Evolutionary conservation across 495 filamentous ascomycete species (phyloP).

Genomic region (Pyrenula massariospora): DNA sequence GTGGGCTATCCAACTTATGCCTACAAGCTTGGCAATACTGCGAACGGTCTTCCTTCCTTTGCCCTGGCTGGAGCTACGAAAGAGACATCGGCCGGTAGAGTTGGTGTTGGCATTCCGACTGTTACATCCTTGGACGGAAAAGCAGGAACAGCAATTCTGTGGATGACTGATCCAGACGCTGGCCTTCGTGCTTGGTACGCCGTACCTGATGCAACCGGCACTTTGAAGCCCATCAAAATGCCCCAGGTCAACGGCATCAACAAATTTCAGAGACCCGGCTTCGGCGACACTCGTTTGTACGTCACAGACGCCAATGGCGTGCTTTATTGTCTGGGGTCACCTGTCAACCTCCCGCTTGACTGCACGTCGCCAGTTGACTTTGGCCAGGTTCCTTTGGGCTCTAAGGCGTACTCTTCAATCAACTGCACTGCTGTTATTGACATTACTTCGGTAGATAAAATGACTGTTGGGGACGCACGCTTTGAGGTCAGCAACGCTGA

Average conservation of each 20-base stretch:
- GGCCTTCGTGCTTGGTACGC: slow-evolving; percentile 22
- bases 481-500: slow-evolving; percentile 7
- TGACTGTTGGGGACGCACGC: slow-evolving; percentile 11
- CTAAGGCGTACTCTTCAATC: slow-evolving; percentile 12
- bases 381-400: slow-evolving; percentile 24
- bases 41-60: slow-evolving; percentile 13
- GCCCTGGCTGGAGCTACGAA: slow-evolving; percentile 15
- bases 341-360: slow-evolving; percentile 17
- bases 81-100: slow-evolving; percentile 17
- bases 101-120: slow-evolving; percentile 25
- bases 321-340: slow-evolving; percentile 26
- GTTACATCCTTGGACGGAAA: slow-evolving; percentile 26
- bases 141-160: slow-evolving; percentile 26
- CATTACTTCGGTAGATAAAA: slow-evolving; percentile 15
- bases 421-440: slow-evolving; percentile 23
- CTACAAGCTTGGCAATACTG: slow-evolving; percentile 22
- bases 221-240: slow-evolving; percentile 11
- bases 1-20: slow-evolving; percentile 16
- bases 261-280: slow-evolving; percentile 25
- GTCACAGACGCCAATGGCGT: slow-evolving; percentile 21
- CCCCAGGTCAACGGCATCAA: slow-evolving; percentile 12
- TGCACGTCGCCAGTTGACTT: slow-evolving; percentile 23
- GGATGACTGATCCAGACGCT: slow-evolving; percentile 27
- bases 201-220: slow-evolving; percentile 9
- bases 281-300: slow-evolving; percentile 27